Evolutionary conservation across 225 moss, liverwort and hornwort genomes (phyloP), one percentile per base, ranked within the genome.

Genomic region (Pseudoscleropodium purum): DNA sequence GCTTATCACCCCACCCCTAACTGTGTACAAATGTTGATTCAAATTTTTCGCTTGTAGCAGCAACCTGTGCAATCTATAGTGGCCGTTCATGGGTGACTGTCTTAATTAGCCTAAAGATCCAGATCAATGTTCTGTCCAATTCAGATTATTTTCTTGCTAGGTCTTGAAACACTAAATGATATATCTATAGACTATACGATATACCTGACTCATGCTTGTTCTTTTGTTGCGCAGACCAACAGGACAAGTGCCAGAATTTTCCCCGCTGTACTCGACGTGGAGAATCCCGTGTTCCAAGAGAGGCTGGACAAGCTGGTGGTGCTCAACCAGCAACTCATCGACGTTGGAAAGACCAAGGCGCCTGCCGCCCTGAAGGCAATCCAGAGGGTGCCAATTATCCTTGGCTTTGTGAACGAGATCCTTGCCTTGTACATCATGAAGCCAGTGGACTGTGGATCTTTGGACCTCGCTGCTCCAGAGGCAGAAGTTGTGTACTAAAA

Each of bases 181-280:
- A 21, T 52, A 12, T 43, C 16, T 56, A 24, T 60, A 10, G 24
- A 60, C 13, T 33, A 5, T 7, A 23, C 66, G 65, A 30, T 54
- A 15, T n/a, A 17, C 26, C 20, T 47, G 70, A 59, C 69, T 61
- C 17, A 72, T 33, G 43, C 11, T 39, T 34, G 4, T 43, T 15
- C 2, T 13, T 81, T 75, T 19, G 25, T 12, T 74, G 54, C 88
- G 87, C 95, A 99, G 99, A 99, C 99, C 34, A 99, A 99, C 89
- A 94, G 94, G 72, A 99, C 99, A 6, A 91, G 93, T 5, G 99
- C 99, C 63, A 94, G 99, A 61, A 97, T 99, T 49, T 99, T 99
- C 91, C 99, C 99, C 15, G 97, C 99, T 7, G 99, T 99, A 7
- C 94, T 96, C 5, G 99, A 99, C 68, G 99, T 99, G 2, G 97